Base-by-base conservation (phyloP, 164 flowering plant genomes). In the Aristolochia californica region DNA sequence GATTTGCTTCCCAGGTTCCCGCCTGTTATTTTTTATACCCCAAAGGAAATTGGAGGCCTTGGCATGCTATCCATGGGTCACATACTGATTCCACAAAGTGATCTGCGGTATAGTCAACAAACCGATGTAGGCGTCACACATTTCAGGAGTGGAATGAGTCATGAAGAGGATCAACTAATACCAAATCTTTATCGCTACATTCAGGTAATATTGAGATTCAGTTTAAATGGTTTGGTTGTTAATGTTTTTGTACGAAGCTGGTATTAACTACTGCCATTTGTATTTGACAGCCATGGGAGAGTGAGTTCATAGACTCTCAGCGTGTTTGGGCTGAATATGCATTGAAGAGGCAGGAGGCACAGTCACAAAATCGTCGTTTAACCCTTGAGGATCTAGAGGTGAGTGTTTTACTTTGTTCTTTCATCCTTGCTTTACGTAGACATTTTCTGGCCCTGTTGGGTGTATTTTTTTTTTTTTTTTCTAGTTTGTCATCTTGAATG, bases 321-420 rank as follows among this genome's bases (percentile, higher is more conserved):
- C 93, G 99, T 52, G 99, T 94, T 48, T 94, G 97, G 99, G 97
- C 99, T 2, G 99, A 94, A 64, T 90, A 94, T 83, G 99, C 99
- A 7, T 64, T 94, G 68, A 94, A 94, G 78, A 86, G 99, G 77
- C 95, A 86, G 73, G 99, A 94, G 70, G 99, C 99, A 23, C 97
- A 90, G 68, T 85, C 99, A 0, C 99, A 94, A 66, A 94, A 94
- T 64, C 82, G 97, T 78, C 87, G 99, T 23, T 66, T 94, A 52
- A 94, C 99, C 20, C 88, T 94, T 48, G 99, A 90, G 70, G 99
- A 94, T 80, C 73, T 94, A 76, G 97, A 94, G 77, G 98, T 91
- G 40, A 72, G 80, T 63, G n/a, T n/a, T n/a, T 45, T 59, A n/a
- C 53, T 49, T n/a, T 34, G 0, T 34, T 2, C 7, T 2, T 1